Conservation (phyloP, 371 early-diverging fungal genomes). For the Mortierella sp. region DNA sequence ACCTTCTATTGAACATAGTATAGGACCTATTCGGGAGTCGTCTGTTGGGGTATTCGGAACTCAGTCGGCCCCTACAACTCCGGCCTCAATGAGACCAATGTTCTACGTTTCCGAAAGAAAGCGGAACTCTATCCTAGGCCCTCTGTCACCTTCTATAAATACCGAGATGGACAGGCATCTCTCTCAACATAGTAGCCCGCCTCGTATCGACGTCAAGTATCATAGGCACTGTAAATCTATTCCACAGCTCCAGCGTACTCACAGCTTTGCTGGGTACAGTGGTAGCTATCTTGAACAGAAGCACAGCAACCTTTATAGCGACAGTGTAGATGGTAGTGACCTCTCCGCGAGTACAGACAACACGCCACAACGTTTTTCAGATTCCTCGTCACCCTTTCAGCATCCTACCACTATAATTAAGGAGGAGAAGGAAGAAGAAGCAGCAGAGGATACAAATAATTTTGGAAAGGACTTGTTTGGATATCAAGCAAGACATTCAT, state of each 20-base stretch:
- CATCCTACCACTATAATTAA: background rate
- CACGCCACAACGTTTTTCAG: background rate
- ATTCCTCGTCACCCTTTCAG: background rate
- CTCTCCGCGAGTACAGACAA: too few species aligned
- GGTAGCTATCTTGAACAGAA: background rate
- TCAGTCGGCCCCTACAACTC: background rate
- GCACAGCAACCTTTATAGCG: background rate
- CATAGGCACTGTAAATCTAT: constrained; percentile 14
- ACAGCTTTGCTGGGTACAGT: background rate
- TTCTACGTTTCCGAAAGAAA: background rate
- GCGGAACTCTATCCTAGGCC: constrained; percentile 20
- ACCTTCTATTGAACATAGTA: background rate
- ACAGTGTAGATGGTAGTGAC: background rate
- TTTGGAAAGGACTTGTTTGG: constrained; percentile 40
- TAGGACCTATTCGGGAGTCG: constrained; percentile 9
- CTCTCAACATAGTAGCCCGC: constrained; percentile 7
- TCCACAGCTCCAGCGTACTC: background rate
- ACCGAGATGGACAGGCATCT: constrained; percentile 20
- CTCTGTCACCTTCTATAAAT: constrained; percentile 12
- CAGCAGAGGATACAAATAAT: constrained; percentile 2
- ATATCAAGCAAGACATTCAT: background rate
- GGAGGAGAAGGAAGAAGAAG: background rate
- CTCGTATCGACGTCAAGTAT: constrained; percentile 22
- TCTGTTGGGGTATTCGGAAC: background rate
- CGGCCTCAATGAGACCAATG: background rate